Evolutionary conservation across 2,329 filamentous ascomycete species (phyloP).

Genomic region (Plectosphaerella sp.): DNA sequence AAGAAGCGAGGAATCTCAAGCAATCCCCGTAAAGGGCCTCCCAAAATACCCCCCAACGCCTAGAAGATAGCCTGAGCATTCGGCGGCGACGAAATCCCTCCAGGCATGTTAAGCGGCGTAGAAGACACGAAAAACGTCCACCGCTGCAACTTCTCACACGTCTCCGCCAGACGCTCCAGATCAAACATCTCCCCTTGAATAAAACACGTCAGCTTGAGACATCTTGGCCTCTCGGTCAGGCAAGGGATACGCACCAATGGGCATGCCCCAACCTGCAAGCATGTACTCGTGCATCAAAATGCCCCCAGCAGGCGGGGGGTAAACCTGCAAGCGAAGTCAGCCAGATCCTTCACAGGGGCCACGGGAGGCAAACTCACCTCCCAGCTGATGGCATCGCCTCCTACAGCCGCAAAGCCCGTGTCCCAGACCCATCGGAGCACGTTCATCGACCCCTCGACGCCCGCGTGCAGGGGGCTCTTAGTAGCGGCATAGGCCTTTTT

Average conservation of each 20-base stretch:
- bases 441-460: slow-evolving; percentile 29
- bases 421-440: slow-evolving; percentile 41
- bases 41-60: no score
- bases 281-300: slow-evolving; percentile 40
- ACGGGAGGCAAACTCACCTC: slow-evolving; percentile 29
- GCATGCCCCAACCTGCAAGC: slow-evolving; percentile 45
- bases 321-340: slow-evolving; percentile 13
- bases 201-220: no score
- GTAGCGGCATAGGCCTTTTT: slow-evolving; percentile 21
- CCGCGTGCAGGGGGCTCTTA: slow-evolving; percentile 25
- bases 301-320: slow-evolving; percentile 25
- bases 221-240: no score
- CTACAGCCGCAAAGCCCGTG: slow-evolving; percentile 37
- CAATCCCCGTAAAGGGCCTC: no score
- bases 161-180: slow-evolving; percentile 29
- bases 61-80: slow-evolving; percentile 38
- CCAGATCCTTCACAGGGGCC: slow-evolving; percentile 4
- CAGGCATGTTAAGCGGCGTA: slow-evolving; percentile 34
- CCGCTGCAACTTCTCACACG: slow-evolving; percentile 23
- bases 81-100: slow-evolving; percentile 38
- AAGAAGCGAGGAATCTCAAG: no score
- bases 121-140: slow-evolving; percentile 37
- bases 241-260: slow-evolving; percentile 28
- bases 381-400: slow-evolving; percentile 35
- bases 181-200: slow-evolving; percentile 35